Percentiles rank a stretch among this genome's conserved stretches.
Evolutionary conservation across 805 yeast species (phyloP).

Genomic region (Priceomyces fermenticarens): DNA sequence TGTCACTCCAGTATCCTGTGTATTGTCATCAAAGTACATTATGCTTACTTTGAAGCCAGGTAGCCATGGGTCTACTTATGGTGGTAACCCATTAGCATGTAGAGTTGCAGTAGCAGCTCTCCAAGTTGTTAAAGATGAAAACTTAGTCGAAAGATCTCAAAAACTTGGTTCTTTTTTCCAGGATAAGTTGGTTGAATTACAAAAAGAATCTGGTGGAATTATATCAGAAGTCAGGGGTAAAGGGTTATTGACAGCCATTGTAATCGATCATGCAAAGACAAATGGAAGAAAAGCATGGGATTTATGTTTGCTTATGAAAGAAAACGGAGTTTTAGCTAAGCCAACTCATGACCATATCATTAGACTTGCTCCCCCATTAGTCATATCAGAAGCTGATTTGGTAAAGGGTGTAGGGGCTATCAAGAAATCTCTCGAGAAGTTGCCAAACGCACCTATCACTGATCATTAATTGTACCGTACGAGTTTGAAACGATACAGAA

Average conservation of each 20-base stretch:
- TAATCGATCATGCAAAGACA: conserved; percentile 78
- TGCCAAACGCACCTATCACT: conserved; percentile 52
- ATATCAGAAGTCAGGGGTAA: conserved; percentile 72
- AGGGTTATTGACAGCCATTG: conserved; percentile 88
- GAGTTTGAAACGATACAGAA: too few species aligned
- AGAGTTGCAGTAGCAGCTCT: conserved; percentile 92
- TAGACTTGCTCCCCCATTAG: conserved; percentile 94
- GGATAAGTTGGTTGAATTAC: conserved; percentile 52
- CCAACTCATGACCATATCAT: conserved; percentile 96
- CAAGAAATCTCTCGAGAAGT: conserved; percentile 49
- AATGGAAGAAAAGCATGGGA: conserved; percentile 96
- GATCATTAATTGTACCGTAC: conserved; percentile 28
- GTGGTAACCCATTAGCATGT: conserved; percentile 95
- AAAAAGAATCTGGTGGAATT: conserved; percentile 48
- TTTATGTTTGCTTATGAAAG: conserved; percentile 83
- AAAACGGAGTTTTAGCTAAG: conserved; percentile 86
- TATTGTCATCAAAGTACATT: conserved; percentile 82
- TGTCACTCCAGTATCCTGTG: conserved; percentile 88
- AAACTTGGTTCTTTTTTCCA: conserved; percentile 70
- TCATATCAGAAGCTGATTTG: conserved; percentile 83
- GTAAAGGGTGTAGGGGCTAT: conserved; percentile 77
- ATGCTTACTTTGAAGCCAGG: conserved; percentile 92
- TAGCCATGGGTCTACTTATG: conserved; percentile 96
- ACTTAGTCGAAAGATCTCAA: conserved; percentile 73
- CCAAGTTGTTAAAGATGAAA: conserved; percentile 84